phyloP scores from a whole-genome alignment of 805 yeast species.

The Metschnikowia dekortorum region DNA sequence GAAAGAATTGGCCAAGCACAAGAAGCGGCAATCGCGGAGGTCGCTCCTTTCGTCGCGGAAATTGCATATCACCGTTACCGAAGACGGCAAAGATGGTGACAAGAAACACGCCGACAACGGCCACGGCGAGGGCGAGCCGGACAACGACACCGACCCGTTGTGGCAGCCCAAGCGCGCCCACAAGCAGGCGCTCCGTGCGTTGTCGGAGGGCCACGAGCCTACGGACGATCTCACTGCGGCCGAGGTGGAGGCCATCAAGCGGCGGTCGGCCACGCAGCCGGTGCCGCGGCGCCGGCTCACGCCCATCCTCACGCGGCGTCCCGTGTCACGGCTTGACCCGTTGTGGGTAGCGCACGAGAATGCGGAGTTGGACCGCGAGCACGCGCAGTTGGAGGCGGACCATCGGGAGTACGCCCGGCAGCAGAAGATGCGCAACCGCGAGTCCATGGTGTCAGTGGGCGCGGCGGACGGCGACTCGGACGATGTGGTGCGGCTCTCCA shows the following conservation, averaged over 20 bases:
- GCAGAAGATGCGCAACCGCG: slow-evolving; percentile 21
- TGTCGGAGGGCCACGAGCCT: slow-evolving; percentile 28
- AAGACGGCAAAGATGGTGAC: slow-evolving; percentile 19
- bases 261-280: slow-evolving; percentile 46
- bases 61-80: slow-evolving; percentile 33
- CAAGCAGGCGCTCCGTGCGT: slow-evolving; percentile 25
- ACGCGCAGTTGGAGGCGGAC: slow-evolving; percentile 39
- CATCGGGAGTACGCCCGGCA: slow-evolving; percentile 19
- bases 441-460: slow-evolving; percentile 32
- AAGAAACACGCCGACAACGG: slow-evolving; percentile 4
- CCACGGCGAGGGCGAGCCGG: background rate
- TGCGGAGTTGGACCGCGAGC: slow-evolving; percentile 41
- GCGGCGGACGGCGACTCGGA: slow-evolving; percentile 23
- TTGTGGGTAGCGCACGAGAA: slow-evolving; percentile 49
- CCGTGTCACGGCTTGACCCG: slow-evolving; percentile 55
- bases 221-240: slow-evolving; percentile 39
- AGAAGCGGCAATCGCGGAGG: slow-evolving; percentile 37
- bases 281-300: slow-evolving; percentile 27
- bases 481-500: slow-evolving; percentile 16
- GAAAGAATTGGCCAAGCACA: slow-evolving; percentile 44
- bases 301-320: slow-evolving; percentile 47
- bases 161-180: slow-evolving; percentile 37
- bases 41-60: slow-evolving; percentile 37
- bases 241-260: slow-evolving; percentile 42
- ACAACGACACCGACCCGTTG: slow-evolving; percentile 26